phyloP scores from a whole-genome alignment of 371 early-diverging fungal species.

The Actinomucor elegans region DNA sequence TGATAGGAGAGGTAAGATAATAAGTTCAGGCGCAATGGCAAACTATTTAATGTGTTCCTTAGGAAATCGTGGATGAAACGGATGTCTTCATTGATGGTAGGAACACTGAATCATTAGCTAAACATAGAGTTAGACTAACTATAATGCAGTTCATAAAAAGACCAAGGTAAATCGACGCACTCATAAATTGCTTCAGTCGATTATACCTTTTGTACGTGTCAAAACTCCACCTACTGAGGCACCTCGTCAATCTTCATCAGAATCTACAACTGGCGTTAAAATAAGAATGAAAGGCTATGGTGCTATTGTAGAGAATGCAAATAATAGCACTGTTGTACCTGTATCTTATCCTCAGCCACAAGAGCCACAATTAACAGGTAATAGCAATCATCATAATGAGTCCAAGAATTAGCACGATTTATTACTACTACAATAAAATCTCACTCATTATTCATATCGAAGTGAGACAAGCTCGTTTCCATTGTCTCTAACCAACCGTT shows the following conservation, averaged over 20 bases:
- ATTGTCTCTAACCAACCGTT: slow-evolving; percentile 33
- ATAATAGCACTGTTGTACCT: background rate
- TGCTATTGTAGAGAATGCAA: slow-evolving; percentile 11
- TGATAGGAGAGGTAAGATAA: slow-evolving; percentile 69
- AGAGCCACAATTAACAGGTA: too few relatives aligned
- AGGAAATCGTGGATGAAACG: slow-evolving; percentile 92
- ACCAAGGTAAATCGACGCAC: slow-evolving; percentile 2
- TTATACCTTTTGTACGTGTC: background rate
- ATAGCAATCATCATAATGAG: too few relatives aligned
- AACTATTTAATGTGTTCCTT: too few relatives aligned
- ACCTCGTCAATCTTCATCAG: background rate
- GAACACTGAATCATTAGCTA: background rate
- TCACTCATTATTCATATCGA: too few relatives aligned
- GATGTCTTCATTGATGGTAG: slow-evolving; percentile 86
- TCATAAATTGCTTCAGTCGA: background rate
- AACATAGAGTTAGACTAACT: background rate
- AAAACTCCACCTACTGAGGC: background rate
- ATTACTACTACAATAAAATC: too few relatives aligned
- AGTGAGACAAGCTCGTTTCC: slow-evolving; percentile 16
- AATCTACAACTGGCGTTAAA: slow-evolving; percentile 10
- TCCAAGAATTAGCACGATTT: too few relatives aligned
- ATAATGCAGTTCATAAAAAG: slow-evolving; percentile 7
- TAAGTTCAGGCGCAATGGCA: too few relatives aligned
- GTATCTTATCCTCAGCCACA: background rate
- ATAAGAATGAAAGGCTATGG: slow-evolving; percentile 17